These are phyloP conservation scores for Spergularia bocconei DNA, from an alignment of 148 eudicot species.

Conservation along the genomic window DNA sequence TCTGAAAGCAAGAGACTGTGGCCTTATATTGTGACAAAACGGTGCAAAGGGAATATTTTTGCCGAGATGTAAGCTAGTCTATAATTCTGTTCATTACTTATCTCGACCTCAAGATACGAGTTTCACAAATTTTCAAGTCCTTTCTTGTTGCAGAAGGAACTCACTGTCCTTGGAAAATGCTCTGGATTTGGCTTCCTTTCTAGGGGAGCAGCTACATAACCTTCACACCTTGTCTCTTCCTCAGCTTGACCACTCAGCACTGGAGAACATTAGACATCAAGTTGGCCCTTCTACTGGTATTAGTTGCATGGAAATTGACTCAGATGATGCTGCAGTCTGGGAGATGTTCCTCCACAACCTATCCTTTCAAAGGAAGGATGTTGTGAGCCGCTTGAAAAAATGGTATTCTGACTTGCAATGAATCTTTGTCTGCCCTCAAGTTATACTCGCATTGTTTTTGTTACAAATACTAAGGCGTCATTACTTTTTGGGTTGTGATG, in stretches of 20 bases:
- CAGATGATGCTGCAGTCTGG: constrained; percentile 43
- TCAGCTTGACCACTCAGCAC: constrained; percentile 31
- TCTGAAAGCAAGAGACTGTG: constrained; percentile 44
- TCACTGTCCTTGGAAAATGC: constrained; percentile 57
- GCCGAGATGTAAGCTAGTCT: constrained; percentile 69
- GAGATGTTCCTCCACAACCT: constrained; percentile 49
- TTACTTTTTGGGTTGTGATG: not conserved
- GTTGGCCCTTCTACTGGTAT: constrained; percentile 24
- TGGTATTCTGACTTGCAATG: constrained; percentile 49
- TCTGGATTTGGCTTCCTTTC: constrained; percentile 77
- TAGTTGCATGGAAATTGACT: constrained; percentile 33
- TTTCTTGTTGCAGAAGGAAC: constrained; percentile 62
- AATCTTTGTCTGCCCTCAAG: constrained; percentile 3
- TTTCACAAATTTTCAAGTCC: not conserved
- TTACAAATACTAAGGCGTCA: not conserved
- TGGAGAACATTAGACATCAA: constrained; percentile 29
- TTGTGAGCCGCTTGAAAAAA: constrained; percentile 50
- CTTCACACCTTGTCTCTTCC: constrained; percentile 75
- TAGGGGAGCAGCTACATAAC: constrained; percentile 75
- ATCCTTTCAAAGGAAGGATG: constrained; percentile 50
- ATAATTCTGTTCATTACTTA: not conserved
- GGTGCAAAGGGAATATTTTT: constrained; percentile 73
- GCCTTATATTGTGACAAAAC: constrained; percentile 81
- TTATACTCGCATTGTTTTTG: not conserved
- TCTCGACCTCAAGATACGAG: not conserved